Evolutionary conservation across 139 green algal genomes (phyloP).

Genomic region (Micromonas pusilla): DNA sequence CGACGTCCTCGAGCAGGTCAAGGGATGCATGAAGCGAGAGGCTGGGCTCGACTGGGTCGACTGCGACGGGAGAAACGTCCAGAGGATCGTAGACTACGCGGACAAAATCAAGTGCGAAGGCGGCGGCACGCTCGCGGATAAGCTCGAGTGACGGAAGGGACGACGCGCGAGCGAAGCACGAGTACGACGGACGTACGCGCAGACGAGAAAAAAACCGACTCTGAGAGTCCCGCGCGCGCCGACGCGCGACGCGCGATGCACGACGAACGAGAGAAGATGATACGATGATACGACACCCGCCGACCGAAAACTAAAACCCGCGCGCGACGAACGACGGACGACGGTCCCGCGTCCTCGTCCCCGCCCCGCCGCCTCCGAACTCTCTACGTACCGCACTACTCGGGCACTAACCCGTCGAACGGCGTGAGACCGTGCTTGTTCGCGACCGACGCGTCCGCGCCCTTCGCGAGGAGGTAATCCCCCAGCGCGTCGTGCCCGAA

Average conservation of each 20-base stretch:
- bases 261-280: background rate
- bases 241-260: background rate
- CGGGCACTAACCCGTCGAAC: slow-evolving; percentile 4
- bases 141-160: background rate
- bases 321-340: background rate
- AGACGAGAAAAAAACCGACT: no score
- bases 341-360: no score
- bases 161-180: background rate
- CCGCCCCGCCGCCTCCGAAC: no score
- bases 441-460: slow-evolving; percentile 1
- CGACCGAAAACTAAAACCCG: background rate
- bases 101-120: background rate
- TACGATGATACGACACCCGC: background rate
- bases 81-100: background rate
- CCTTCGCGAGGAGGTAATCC: slow-evolving; percentile 17
- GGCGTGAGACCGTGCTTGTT: slow-evolving; percentile 2
- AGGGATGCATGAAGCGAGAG: background rate
- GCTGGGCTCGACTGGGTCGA: background rate
- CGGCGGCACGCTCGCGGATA: slow-evolving; percentile 1
- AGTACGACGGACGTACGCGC: background rate
- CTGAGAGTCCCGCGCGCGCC: background rate
- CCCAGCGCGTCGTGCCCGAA: slow-evolving; percentile 15
- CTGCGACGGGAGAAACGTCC: background rate
- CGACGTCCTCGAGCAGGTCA: slow-evolving; percentile 3
- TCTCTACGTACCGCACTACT: no score